phyloP scores from a whole-genome alignment of 2,329 filamentous ascomycete genomes.

The Pyricularia pennisetigena region DNA sequence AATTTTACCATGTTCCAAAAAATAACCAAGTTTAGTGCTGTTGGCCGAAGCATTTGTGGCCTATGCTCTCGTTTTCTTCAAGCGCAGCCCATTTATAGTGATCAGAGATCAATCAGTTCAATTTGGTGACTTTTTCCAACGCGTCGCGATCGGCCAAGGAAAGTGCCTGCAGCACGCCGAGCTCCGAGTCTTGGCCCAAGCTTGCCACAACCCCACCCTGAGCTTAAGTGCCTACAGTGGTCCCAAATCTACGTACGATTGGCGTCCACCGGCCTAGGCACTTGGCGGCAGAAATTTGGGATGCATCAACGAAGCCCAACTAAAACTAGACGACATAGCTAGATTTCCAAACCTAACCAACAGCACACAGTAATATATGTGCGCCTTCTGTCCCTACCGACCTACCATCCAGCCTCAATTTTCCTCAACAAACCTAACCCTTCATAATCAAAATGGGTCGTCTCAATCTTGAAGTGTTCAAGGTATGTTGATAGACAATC shows the following conservation, averaged over 20 bases:
- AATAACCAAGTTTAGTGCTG: not conserved
- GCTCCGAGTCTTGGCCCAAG: not conserved
- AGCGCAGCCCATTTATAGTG: not conserved
- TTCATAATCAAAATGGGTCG: slow-evolving; percentile 52
- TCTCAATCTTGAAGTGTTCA: slow-evolving; percentile 89
- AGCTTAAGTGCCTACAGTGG: not conserved
- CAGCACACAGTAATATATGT: not conserved
- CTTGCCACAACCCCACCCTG: not conserved
- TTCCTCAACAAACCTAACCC: not conserved
- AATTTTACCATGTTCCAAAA: not conserved
- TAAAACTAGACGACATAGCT: not conserved
- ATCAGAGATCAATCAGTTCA: not conserved
- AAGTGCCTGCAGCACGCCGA: not conserved
- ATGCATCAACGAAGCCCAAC: not conserved
- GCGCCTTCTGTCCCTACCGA: not conserved
- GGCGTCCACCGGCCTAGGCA: not conserved
- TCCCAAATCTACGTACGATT: not conserved
- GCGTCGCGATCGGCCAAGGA: not conserved
- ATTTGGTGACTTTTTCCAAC: not conserved
- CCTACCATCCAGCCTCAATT: not conserved
- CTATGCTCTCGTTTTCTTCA: not conserved
- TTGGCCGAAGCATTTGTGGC: not conserved
- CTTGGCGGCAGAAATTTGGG: not conserved
- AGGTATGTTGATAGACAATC: slow-evolving; percentile 42
- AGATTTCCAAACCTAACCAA: not conserved